Conservation (phyloP, 768 basidiomycete species). For the Cystobasidium onofrii region DNA sequence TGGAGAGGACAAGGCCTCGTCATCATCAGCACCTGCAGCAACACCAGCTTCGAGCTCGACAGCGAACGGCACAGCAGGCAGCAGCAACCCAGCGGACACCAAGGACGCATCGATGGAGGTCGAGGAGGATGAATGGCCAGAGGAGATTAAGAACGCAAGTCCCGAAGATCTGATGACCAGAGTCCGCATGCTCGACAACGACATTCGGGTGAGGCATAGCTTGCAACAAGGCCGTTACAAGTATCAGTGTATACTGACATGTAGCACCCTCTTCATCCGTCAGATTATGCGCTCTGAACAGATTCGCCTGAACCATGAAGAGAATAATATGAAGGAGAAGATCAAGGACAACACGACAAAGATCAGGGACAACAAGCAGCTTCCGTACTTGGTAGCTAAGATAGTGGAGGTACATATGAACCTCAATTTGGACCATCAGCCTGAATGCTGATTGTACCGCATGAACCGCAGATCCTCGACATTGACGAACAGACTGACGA, state of each 20-base stretch:
- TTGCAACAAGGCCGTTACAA: too few species aligned
- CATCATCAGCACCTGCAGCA: constrained; percentile 6
- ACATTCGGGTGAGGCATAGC: constrained; percentile 64
- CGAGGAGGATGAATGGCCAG: constrained; percentile 69
- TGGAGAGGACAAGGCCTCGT: constrained; percentile 9
- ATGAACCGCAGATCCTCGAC: constrained; percentile 68
- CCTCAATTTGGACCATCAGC: background rate
- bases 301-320: constrained; percentile 81
- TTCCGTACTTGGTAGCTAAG: constrained; percentile 95
- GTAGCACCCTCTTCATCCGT: too few species aligned
- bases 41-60: background rate
- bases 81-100: background rate
- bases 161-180: constrained; percentile 57
- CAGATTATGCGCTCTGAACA: constrained; percentile 97
- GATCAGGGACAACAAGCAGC: constrained; percentile 94
- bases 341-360: constrained; percentile 96
- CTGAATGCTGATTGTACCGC: too few species aligned
- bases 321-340: constrained; percentile 94
- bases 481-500: constrained; percentile 66
- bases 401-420: constrained; percentile 72
- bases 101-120: constrained; percentile 40
- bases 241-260: too few species aligned
- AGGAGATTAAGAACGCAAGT: constrained; percentile 66
- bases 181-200: constrained; percentile 81
- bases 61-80: background rate